These are phyloP conservation scores for Tolypocladium ovalisporum DNA, from an alignment of 2,329 filamentous ascomycete species.

Conservation along the genomic window DNA sequence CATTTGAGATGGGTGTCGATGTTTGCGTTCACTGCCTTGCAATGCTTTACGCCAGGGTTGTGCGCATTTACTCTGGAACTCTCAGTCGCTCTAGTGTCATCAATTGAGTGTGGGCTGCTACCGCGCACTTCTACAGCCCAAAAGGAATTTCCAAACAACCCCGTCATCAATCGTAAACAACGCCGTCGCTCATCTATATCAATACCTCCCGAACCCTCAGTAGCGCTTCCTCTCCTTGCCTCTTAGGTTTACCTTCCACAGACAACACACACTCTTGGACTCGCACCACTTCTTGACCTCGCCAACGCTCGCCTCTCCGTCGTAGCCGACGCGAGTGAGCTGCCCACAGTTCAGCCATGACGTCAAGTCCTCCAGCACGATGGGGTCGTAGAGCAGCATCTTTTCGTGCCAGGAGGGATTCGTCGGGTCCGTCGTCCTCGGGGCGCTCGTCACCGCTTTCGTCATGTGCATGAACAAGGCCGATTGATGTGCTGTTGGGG, in stretches of 20 bases:
- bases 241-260: constrained; percentile 50
- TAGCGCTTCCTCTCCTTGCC: constrained; percentile 43
- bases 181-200: not conserved
- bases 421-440: constrained; percentile 35
- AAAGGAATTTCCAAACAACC: not conserved
- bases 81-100: not conserved
- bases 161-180: not conserved
- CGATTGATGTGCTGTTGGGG: constrained; percentile 30
- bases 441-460: constrained; percentile 38
- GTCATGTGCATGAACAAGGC: constrained; percentile 42
- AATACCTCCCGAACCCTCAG: not conserved
- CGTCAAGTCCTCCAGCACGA: constrained; percentile 77
- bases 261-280: constrained; percentile 72
- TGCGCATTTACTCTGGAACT: not conserved
- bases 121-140: not conserved
- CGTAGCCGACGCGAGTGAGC: constrained; percentile 50
- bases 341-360: constrained; percentile 70
- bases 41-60: no score
- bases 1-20: no score
- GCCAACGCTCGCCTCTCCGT: constrained; percentile 48
- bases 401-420: constrained; percentile 77
- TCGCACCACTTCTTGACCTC: constrained; percentile 88
- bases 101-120: not conserved
- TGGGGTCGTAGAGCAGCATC: constrained; percentile 86
- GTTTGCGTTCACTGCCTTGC: no score